phyloP scores from a whole-genome alignment of 441 rosid species.

The Populus hybrid region DNA sequence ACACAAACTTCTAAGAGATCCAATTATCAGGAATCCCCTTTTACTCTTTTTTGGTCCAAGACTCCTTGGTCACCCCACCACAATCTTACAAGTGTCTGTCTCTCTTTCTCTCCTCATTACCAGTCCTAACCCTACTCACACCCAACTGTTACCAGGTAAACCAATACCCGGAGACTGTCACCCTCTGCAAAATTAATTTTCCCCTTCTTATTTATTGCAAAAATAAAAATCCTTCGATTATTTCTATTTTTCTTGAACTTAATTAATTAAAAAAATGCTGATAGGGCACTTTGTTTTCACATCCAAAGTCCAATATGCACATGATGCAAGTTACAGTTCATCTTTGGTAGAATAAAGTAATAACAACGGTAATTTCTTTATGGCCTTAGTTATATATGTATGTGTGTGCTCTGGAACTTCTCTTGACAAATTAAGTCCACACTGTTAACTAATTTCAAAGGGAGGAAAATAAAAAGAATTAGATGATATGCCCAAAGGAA shows the following conservation, averaged over 20 bases:
- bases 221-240: not conserved
- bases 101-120: not conserved
- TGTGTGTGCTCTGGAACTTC: not conserved
- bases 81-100: not conserved
- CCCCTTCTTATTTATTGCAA: not conserved
- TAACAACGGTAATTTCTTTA: not conserved
- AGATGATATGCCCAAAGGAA: not conserved
- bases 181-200: not conserved
- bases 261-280: not conserved
- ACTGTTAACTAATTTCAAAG: not conserved
- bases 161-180: not conserved
- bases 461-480: not conserved
- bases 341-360: not conserved
- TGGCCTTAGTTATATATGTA: not conserved
- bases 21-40: not conserved
- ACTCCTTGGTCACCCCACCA: not conserved
- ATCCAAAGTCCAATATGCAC: not conserved
- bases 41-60: not conserved
- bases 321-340: no score
- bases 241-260: not conserved
- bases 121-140: not conserved
- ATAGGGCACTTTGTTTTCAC: not conserved
- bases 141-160: not conserved
- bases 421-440: not conserved
- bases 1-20: not conserved